Percentiles rank a stretch among this genome's conserved stretches.
These are phyloP conservation scores for Cucumis hystrix DNA, from an alignment of 306 rosid species.

Conservation along the genomic window DNA sequence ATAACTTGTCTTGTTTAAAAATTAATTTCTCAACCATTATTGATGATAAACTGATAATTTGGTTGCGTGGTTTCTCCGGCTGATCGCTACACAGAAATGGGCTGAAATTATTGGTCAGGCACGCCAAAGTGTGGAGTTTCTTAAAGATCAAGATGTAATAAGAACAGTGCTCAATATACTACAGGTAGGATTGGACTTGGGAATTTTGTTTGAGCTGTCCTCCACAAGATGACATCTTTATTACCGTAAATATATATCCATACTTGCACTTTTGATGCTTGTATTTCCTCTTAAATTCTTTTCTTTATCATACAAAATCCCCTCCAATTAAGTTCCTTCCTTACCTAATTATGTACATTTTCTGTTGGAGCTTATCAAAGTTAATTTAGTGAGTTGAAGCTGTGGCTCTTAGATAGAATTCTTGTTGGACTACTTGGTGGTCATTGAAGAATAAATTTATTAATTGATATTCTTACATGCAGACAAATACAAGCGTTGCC, in stretches of 20 bases:
- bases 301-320: no score
- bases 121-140: conserved; percentile 64
- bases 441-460: not conserved
- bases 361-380: not conserved
- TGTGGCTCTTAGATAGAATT: not conserved
- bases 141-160: conserved; percentile 85
- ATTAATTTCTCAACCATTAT: not conserved
- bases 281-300: no score
- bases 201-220: not conserved
- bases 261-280: no score
- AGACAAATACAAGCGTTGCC: conserved; percentile 96
- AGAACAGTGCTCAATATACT: conserved; percentile 87
- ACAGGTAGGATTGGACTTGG: conserved; percentile 39
- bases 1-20: not conserved
- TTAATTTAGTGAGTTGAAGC: not conserved
- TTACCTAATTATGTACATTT: no score
- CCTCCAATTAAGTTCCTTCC: no score
- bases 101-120: conserved; percentile 88
- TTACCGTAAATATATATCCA: no score
- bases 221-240: not conserved
- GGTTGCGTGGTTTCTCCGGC: not conserved
- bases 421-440: not conserved
- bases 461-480: conserved; percentile 15
- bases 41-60: not conserved
- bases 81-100: conserved; percentile 62